Evolutionary conservation across 176 grass and related monocot species (phyloP), one percentile per base, ranked within the genome.

Genomic region (Oropetium thomaeum): DNA sequence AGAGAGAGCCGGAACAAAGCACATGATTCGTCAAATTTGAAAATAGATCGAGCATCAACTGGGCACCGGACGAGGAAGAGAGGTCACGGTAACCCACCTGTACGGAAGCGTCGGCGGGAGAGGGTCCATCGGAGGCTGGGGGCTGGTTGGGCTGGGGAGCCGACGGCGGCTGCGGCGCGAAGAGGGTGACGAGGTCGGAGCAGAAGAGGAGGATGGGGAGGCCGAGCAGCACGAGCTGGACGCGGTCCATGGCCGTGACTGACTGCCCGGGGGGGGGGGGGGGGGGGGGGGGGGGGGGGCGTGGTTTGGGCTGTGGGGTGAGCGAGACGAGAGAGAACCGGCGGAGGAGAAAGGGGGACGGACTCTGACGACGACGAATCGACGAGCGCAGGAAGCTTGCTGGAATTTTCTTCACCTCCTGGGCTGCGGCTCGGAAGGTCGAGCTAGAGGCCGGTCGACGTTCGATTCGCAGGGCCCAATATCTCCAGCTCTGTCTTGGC

Each of bases 211-310:
- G 82, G 81, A 99, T 73, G 28, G 92, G 96, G 57, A 99, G 76
- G 40, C 92, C 92, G 35, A 99, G 53, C 51, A 99, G 91, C 58
- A 99, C 76, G 72, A 99, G 80, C 87, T 90, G 92, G 22, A 90
- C 81, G 25, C 92, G 92, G 84, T 99, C 96, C 96, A 99, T 95
- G 87, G 77, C 75, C n/a, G n/a, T n/a, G n/a, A n/a, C n/a, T n/a
- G n/a, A n/a, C n/a, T n/a, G n/a, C n/a, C n/a, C n/a, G n/a, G n/a
- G n/a, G n/a, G n/a, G n/a, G n/a, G n/a, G n/a, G n/a, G n/a, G n/a
- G n/a, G n/a, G n/a, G n/a, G n/a, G n/a, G n/a, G n/a, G n/a, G n/a
- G n/a, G n/a, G n/a, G n/a, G n/a, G n/a, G n/a, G n/a, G n/a, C n/a
- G n/a, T n/a, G n/a, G n/a, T n/a, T n/a, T n/a, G n/a, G n/a, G n/a